These are phyloP conservation scores for Trypanosoma congolense DNA, from an alignment of 208 protist species.

Conservation along the genomic window DNA sequence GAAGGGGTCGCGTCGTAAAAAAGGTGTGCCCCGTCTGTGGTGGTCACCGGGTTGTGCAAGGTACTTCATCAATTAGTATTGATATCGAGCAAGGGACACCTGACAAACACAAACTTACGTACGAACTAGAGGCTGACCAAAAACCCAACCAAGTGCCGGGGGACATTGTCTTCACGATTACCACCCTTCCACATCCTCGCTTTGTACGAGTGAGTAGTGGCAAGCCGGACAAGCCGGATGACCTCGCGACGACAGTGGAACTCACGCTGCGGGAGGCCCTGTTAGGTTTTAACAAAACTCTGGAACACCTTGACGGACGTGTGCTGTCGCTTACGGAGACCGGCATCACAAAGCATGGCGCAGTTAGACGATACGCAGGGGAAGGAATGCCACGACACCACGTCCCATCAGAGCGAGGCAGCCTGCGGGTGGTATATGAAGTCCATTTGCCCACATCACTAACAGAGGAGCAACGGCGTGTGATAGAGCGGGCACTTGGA, in stretches of 20 bases:
- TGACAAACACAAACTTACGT: constrained; percentile 37
- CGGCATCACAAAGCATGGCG: constrained; percentile 40
- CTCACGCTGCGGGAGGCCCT: constrained; percentile 76
- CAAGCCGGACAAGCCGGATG: constrained; percentile 7
- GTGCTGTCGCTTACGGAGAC: constrained; percentile 28
- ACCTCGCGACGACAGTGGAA: constrained; percentile 47
- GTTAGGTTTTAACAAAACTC: constrained; percentile 62
- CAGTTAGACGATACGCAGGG: constrained; percentile 25
- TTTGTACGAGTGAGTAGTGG: constrained; percentile 41
- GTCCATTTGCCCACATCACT: constrained; percentile 48
- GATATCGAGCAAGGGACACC: constrained; percentile 48
- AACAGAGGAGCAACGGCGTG: constrained; percentile 19
- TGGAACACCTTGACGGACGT: constrained; percentile 78
- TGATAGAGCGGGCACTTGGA: constrained; percentile 20
- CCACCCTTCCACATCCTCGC: constrained; percentile 28
- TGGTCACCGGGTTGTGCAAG: constrained; percentile 37
- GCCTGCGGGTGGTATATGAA: constrained; percentile 59
- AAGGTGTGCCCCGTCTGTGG: constrained; percentile 52
- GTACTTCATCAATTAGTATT: constrained; percentile 30
- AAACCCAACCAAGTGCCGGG: constrained; percentile 44
- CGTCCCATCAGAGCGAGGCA: constrained; percentile 59
- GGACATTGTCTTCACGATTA: constrained; percentile 47
- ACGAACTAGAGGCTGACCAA: constrained; percentile 55
- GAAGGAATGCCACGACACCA: constrained; percentile 85
- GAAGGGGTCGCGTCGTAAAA: constrained; percentile 55